phyloP scores from a whole-genome alignment of 2,329 filamentous ascomycete species.

The Gaeumannomyces sp. region DNA sequence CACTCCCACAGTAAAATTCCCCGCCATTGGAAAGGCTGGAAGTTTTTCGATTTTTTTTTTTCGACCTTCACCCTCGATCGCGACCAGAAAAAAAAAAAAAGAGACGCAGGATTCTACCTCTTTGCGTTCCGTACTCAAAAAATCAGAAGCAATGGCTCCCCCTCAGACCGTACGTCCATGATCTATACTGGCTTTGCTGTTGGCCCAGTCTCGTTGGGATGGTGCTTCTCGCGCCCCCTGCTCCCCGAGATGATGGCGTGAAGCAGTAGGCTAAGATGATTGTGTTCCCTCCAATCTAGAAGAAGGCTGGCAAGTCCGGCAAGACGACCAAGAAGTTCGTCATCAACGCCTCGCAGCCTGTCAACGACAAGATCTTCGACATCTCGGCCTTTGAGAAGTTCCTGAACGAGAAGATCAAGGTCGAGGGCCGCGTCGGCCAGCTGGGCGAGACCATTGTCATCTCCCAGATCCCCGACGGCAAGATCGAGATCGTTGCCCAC shows the following conservation, averaged over 20 bases:
- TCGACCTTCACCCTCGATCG: neutral
- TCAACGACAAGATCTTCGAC: constrained; percentile 99
- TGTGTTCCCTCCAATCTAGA: constrained; percentile 48
- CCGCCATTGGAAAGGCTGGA: neutral
- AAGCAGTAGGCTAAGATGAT: constrained; percentile 96
- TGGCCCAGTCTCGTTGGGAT: constrained; percentile 47
- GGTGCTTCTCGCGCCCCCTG: neutral
- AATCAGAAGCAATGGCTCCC: constrained; percentile 66
- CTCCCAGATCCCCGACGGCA: constrained; percentile 87
- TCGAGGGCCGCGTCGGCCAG: constrained; percentile 96
- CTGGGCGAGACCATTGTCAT: constrained; percentile 90
- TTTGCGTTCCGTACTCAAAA: constrained; percentile 39
- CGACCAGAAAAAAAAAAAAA: constrained; percentile 19
- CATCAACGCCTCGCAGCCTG: constrained; percentile 98
- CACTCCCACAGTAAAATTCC: constrained; percentile 7
- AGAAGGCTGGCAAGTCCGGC: constrained; percentile 59
- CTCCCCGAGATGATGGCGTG: constrained; percentile 42
- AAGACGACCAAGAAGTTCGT: constrained; percentile 95
- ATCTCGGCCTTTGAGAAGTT: constrained; percentile 99
- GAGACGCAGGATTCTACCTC: constrained; percentile 78
- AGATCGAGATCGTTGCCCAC: constrained; percentile 96
- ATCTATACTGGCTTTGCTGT: constrained; percentile 75
- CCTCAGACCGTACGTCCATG: constrained; percentile 72
- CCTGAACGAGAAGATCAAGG: constrained; percentile 99
- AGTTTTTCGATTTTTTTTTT: constrained; percentile 1